phyloP scores from a whole-genome alignment of 768 basidiomycete genomes.

The Pholiota molesta region DNA sequence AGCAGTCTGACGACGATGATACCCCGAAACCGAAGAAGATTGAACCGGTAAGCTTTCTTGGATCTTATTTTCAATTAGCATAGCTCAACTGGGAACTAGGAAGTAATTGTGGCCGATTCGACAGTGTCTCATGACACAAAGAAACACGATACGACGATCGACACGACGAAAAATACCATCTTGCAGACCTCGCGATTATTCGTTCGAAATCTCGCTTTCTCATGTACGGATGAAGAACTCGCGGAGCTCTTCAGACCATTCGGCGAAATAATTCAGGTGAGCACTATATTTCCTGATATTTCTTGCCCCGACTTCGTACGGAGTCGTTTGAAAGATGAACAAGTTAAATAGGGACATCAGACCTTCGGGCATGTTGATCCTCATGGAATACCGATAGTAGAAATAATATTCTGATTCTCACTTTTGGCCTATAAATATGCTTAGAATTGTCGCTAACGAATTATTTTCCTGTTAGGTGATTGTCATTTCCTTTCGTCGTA shows the following conservation, averaged over 20 bases:
- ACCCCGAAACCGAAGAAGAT: neutral
- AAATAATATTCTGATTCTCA: slow-evolving; percentile 43
- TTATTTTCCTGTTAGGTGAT: slow-evolving; percentile 40
- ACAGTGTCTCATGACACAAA: neutral
- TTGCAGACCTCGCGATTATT: slow-evolving; percentile 81
- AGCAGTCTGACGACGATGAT: slow-evolving; percentile 64
- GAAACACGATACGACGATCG: slow-evolving; percentile 29
- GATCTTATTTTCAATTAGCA: too few species aligned
- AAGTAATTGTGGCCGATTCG: slow-evolving; percentile 1
- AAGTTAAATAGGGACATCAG: slow-evolving; percentile 61
- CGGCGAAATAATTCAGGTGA: slow-evolving; percentile 80
- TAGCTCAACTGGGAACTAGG: neutral
- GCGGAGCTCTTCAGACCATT: slow-evolving; percentile 62
- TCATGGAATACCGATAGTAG: slow-evolving; percentile 60
- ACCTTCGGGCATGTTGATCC: slow-evolving; percentile 43
- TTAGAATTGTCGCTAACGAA: slow-evolving; percentile 19
- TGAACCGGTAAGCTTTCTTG: slow-evolving; percentile 1
- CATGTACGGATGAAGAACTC: slow-evolving; percentile 76
- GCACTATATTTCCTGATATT: slow-evolving; percentile 21
- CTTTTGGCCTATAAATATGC: slow-evolving; percentile 2
- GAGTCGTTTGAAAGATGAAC: slow-evolving; percentile 38
- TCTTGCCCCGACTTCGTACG: slow-evolving; percentile 14
- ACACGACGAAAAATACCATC: slow-evolving; percentile 55
- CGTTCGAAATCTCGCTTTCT: slow-evolving; percentile 92
- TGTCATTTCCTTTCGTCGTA: slow-evolving; percentile 7